Base-by-base conservation (phyloP, 495 filamentous ascomycete species). In the Penicillium robsamsonii region DNA sequence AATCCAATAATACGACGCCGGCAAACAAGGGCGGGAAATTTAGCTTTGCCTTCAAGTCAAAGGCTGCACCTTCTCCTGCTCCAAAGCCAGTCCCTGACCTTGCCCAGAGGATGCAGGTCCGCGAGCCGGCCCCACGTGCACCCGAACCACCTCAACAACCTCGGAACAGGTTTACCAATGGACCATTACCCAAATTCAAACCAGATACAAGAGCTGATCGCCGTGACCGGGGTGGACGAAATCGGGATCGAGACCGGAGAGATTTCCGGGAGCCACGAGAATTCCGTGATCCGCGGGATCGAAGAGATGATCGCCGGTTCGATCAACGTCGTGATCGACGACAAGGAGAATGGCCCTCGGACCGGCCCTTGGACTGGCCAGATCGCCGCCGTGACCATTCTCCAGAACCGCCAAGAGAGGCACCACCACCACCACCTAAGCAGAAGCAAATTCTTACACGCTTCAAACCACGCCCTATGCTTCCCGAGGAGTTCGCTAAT, bases 11-110 rank as follows among this genome's bases (percentile, higher is more conserved):
- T 6, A 73, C 81, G 24, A 75, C 81, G 37, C 76, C 82, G 24
- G 72, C 80, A 48, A 77, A 76, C 42, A 83, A 80, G 72, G 81
- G 78, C 15, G 86, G 85, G 37, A 93, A 91, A 67, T 90, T 96
- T 62, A 91, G 89, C 63, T 96, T 96, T 70, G 87, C 90, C 12
- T 87, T 96, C 70, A 95, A 94, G 67, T 75, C 84, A 0, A 94
- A 94, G 56, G 71, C 83, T 20, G 71, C 79, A 6, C 74, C 84
- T 18, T 72, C 81, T 22, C 66, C 77, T 7, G 63, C 76, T 9
- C 79, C 88, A 4, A 88, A 91, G 57, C 83, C 87, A 7, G 89
- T 79, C n/a, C 76, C 79, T 80, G 76, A 91, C 83, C 55, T 87
- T 38, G 72, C 85, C 3, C 84, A 86, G 56, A 87, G 88, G 51